Evolutionary conservation across 495 filamentous ascomycete genomes (phyloP), one percentile per base, ranked within the genome.

Genomic region (Hyaloscypha variabilis): DNA sequence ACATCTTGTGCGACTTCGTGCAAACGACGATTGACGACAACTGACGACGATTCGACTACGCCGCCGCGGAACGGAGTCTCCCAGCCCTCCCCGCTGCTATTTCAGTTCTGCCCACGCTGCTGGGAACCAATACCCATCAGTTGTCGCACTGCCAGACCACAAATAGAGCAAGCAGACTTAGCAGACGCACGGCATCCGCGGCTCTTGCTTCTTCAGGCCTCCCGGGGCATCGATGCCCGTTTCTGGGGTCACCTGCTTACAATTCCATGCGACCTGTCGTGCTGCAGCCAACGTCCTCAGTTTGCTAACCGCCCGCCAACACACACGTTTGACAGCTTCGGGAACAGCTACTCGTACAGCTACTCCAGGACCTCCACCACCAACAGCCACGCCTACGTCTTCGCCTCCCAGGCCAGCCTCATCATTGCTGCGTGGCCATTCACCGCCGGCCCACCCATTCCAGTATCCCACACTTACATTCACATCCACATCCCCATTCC

Each of bases 201-300:
- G n/a, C 28, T 34, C 30, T 29, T 28, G n/a, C 60, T 26, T 21
- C 49, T 54, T 23, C 14, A 13, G 8, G 19, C 31, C 24, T 17
- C 5, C 26, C 25, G 29, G 46, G 28, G 17, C 49, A 26, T 62
- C 50, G 21, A 54, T 62, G 46, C 17, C 17, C 50, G 28, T 30
- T 31, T 54, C 51, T 34, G 54, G 36, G 55, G 57, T 65, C 63
- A 65, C 56, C 63, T 65, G 63, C 63, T 58, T 60, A 25, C 29
- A 13, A 52, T 25, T 60, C 26, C 57, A 65, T 65, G 63, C 56
- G 63, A 60, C 63, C 55, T 60, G 25, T 54, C 57, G 31, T 14
- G 26, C 61, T 13, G 23, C 54, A 21, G 29, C 54, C 51, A 39
- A 25, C 51, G 51, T 19, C 51, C 21, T 10, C 51, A 57, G 61